Evolutionary conservation across 2,329 filamentous ascomycete genomes (phyloP).

Genomic region (Colletotrichum cuscutae): DNA sequence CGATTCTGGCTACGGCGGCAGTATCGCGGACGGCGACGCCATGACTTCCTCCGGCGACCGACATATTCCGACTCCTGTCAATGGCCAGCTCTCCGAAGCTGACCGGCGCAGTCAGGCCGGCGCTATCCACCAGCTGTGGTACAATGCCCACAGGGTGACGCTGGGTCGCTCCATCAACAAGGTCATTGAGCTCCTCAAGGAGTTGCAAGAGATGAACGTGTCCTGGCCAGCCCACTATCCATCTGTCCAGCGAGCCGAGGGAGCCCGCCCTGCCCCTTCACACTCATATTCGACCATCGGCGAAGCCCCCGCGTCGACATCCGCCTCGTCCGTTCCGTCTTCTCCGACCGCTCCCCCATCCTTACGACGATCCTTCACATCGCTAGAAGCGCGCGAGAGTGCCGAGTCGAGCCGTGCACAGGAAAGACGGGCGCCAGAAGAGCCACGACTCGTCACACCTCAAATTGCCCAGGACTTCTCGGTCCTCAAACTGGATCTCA

Average conservation of each 20-base stretch:
- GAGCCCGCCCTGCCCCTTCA: constrained; percentile 68
- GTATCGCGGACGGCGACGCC: constrained; percentile 72
- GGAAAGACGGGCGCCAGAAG: constrained; percentile 69
- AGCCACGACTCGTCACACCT: constrained; percentile 87
- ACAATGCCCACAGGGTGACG: constrained; percentile 89
- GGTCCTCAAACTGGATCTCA: constrained; percentile 92
- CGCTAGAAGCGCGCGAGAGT: constrained; percentile 60
- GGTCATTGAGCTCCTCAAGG: constrained; percentile 85
- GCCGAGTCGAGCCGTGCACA: constrained; percentile 80
- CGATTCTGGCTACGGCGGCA: constrained; percentile 94
- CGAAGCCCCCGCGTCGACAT: constrained; percentile 53
- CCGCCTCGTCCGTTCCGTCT: constrained; percentile 48
- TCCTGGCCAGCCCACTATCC: constrained; percentile 97
- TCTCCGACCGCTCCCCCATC: constrained; percentile 57
- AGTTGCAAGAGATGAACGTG: constrained; percentile 87
- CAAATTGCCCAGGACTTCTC: constrained; percentile 97
- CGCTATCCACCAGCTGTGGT: constrained; percentile 92
- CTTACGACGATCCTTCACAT: constrained; percentile 78
- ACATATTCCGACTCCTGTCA: constrained; percentile 33
- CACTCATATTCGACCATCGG: constrained; percentile 71
- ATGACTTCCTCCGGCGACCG: constrained; percentile 43
- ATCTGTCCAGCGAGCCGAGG: constrained; percentile 74
- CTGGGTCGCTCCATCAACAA: constrained; percentile 89
- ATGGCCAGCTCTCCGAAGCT: constrained; percentile 52
- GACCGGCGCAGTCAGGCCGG: constrained; percentile 71